phyloP scores from a whole-genome alignment of 2,329 filamentous ascomycete species.

The Alternaria longipes region DNA sequence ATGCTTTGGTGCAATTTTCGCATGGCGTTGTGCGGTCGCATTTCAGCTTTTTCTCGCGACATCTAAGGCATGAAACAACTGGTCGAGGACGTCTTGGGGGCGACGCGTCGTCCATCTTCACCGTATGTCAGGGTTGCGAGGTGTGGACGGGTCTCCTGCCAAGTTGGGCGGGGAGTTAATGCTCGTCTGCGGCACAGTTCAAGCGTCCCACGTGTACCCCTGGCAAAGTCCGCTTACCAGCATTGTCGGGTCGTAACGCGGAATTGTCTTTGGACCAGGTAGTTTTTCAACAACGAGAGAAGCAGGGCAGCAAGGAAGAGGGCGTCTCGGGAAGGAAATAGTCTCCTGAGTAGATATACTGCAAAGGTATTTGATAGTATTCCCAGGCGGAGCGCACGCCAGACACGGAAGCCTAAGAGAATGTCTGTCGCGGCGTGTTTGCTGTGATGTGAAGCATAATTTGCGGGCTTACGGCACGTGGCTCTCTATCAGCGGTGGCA shows the following conservation, averaged over 20 bases:
- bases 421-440: not conserved
- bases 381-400: not conserved
- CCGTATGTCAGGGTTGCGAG: not conserved
- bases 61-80: constrained; percentile 37
- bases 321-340: not conserved
- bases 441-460: not conserved
- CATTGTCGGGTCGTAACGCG: not conserved
- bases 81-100: constrained; percentile 34
- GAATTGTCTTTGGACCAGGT: not conserved
- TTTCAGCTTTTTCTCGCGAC: constrained; percentile 39
- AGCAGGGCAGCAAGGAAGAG: not conserved
- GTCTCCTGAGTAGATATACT: not conserved
- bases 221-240: not conserved
- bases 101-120: constrained; percentile 24
- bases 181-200: not conserved
- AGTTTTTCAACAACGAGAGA: not conserved
- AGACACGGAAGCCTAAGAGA: not conserved
- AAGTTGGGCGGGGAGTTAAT: constrained; percentile 1
- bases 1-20: constrained; percentile 35
- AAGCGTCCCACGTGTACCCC: constrained; percentile 1
- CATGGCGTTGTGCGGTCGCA: constrained; percentile 38
- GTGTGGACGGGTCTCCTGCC: not conserved
- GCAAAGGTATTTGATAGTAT: not conserved
- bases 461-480: not conserved
- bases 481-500: not conserved